These are phyloP conservation scores for Solanum lignicaule DNA, from an alignment of 257 asterid species.

Conservation along the genomic window DNA sequence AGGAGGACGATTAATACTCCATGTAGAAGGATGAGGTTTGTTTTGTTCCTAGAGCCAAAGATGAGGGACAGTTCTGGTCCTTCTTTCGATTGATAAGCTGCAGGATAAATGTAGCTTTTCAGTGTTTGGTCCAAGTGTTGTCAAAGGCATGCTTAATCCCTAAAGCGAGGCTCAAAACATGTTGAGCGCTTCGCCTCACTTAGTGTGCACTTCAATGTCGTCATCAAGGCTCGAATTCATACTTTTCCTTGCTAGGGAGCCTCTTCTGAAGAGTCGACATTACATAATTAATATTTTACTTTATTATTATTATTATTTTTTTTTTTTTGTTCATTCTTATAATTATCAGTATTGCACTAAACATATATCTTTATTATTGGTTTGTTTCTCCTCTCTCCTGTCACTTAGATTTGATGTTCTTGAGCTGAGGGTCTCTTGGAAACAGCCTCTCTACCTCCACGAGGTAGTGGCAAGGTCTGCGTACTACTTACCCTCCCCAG, in stretches of 20 bases:
- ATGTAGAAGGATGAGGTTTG: neutral
- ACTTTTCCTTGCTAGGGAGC: neutral
- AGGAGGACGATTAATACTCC: neutral
- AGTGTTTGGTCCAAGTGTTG: neutral
- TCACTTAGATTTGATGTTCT: too few species aligned
- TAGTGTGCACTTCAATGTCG: neutral
- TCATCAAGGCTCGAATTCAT: neutral
- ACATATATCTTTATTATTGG: neutral
- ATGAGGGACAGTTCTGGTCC: neutral
- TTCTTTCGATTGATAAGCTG: neutral
- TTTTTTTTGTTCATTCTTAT: too few species aligned
- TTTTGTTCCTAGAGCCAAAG: neutral
- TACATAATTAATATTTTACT: neutral
- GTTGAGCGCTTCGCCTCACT: neutral
- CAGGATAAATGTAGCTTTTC: neutral
- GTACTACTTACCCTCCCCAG: too few species aligned
- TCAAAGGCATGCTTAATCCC: neutral
- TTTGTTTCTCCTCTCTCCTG: neutral
- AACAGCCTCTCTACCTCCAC: too few species aligned
- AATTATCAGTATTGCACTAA: neutral
- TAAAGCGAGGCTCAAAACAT: neutral
- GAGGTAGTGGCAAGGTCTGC: too few species aligned
- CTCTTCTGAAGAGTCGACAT: neutral
- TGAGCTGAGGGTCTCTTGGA: too few species aligned
- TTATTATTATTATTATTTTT: too few species aligned